Percentiles rank a stretch among this genome's conserved stretches.
phyloP scores from a whole-genome alignment of 306 rosid genomes.

The Rosa multiflora region DNA sequence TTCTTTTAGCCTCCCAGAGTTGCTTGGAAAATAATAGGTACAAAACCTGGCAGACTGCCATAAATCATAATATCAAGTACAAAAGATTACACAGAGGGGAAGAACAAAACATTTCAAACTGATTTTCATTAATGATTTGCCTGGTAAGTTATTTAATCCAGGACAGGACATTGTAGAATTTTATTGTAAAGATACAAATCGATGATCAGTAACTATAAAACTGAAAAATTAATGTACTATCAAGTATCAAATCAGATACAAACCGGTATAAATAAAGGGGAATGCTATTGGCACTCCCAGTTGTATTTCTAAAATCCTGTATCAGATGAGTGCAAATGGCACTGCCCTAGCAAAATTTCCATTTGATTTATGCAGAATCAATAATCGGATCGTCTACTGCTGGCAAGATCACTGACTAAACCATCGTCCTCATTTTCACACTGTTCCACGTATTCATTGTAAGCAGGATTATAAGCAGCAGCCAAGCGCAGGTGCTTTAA shows the following conservation, averaged over 20 bases:
- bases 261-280: neutral
- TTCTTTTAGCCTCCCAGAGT: no score
- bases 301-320: neutral
- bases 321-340: neutral
- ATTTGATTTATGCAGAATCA: slow-evolving; percentile 28
- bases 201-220: neutral
- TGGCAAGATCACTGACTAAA: slow-evolving; percentile 56
- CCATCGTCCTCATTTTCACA: slow-evolving; percentile 59
- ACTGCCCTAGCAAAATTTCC: neutral
- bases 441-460: slow-evolving; percentile 55
- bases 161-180: neutral
- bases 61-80: no score
- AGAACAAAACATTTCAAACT: neutral
- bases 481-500: slow-evolving; percentile 66
- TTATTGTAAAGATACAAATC: neutral
- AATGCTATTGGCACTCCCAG: neutral
- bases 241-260: neutral
- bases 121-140: neutral
- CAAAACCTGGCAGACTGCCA: no score
- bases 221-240: neutral
- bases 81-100: no score
- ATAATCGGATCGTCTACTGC: slow-evolving; percentile 61
- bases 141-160: neutral
- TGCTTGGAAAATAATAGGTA: neutral
- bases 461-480: slow-evolving; percentile 67